Conservation (phyloP, 805 yeast genomes). For the Diddensiella transvaalensis region DNA sequence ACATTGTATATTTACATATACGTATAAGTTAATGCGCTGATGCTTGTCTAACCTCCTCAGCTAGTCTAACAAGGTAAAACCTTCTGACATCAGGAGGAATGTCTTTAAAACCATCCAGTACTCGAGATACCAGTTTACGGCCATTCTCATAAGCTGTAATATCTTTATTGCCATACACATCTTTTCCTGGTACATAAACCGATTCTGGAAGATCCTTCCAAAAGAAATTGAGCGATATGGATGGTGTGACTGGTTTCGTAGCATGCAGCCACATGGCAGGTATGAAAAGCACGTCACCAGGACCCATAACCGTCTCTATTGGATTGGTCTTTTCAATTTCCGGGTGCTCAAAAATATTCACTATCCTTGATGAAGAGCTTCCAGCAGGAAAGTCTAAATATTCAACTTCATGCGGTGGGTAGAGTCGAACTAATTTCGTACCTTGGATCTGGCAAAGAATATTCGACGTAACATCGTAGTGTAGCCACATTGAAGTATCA, state of each 20-base stretch:
- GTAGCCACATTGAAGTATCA: slow-evolving; percentile 36
- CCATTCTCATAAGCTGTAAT: slow-evolving; percentile 35
- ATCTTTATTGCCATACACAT: slow-evolving; percentile 38
- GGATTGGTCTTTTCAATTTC: slow-evolving; percentile 24
- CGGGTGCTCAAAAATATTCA: slow-evolving; percentile 28
- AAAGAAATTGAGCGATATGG: slow-evolving; percentile 36
- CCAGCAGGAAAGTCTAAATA: slow-evolving; percentile 32
- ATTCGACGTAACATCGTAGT: slow-evolving; percentile 38
- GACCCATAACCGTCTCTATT: slow-evolving; percentile 30
- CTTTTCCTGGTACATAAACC: slow-evolving; percentile 33
- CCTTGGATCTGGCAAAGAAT: slow-evolving; percentile 37
- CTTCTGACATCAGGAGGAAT: slow-evolving; percentile 29
- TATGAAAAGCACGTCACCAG: slow-evolving; percentile 38
- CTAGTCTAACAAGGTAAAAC: slow-evolving; percentile 32
- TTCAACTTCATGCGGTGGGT: slow-evolving; percentile 35
- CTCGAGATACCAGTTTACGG: slow-evolving; percentile 24
- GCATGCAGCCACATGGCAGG: slow-evolving; percentile 41
- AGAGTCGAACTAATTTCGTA: slow-evolving; percentile 32
- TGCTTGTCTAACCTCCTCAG: slow-evolving; percentile 28
- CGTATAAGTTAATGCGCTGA: neutral
- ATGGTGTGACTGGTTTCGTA: slow-evolving; percentile 30
- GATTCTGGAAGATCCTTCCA: slow-evolving; percentile 33
- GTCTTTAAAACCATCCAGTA: slow-evolving; percentile 25
- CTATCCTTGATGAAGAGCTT: slow-evolving; percentile 33
- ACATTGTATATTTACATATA: slow-evolving; percentile 1